These are phyloP conservation scores for Cercophora newfieldiana DNA, from an alignment of 495 filamentous ascomycete species.

Conservation along the genomic window DNA sequence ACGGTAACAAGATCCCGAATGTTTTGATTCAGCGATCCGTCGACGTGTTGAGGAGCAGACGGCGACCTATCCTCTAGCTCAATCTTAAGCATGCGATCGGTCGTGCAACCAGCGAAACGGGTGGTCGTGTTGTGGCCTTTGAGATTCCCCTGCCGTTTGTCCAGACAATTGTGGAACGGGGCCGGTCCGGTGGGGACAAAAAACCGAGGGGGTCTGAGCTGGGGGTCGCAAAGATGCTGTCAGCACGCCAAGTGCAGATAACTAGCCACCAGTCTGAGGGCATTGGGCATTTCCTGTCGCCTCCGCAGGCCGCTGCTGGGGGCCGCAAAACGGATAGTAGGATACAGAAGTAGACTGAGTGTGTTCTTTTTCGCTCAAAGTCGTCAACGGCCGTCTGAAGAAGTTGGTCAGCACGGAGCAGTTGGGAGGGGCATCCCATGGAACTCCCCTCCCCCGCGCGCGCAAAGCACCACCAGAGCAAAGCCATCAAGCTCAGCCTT, in stretches of 20 bases:
- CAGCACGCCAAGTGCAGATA: not conserved
- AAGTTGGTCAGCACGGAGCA: not conserved
- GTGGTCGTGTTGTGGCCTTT: not conserved
- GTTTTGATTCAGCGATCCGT: not conserved
- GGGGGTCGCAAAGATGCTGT: conserved; percentile 4
- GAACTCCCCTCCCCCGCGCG: not conserved
- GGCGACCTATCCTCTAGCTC: not conserved
- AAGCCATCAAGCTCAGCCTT: conserved; percentile 30
- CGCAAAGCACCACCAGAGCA: not conserved
- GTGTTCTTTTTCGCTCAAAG: not conserved
- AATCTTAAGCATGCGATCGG: not conserved
- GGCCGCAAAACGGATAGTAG: not conserved
- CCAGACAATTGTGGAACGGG: not conserved
- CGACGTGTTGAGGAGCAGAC: no score
- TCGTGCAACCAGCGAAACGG: not conserved
- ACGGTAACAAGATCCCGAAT: not conserved
- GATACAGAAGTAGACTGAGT: not conserved
- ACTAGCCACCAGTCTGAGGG: not conserved
- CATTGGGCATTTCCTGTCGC: not conserved
- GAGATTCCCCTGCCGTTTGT: not conserved
- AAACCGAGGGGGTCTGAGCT: not conserved
- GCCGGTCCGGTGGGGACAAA: not conserved
- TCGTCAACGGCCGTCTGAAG: not conserved
- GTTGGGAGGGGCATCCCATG: not conserved
- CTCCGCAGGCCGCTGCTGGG: not conserved